Evolutionary conservation across 169 alveolate genomes (phyloP).

Genomic region (Plasmodium billcollinsi): DNA sequence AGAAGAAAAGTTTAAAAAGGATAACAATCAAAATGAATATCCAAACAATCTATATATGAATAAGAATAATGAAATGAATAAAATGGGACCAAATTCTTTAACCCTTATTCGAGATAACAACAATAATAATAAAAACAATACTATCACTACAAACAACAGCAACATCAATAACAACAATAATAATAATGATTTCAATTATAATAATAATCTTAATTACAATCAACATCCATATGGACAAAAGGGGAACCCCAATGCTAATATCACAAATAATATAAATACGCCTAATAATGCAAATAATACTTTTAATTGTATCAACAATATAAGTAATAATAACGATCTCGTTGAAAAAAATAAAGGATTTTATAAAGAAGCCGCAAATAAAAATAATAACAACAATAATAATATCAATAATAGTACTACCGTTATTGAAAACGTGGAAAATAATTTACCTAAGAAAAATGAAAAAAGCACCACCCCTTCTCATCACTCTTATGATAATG

Average conservation of each 20-base stretch:
- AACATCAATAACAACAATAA: too few relatives aligned
- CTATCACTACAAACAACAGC: neutral
- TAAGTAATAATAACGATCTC: neutral
- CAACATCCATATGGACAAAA: neutral
- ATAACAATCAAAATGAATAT: slow-evolving; percentile 13
- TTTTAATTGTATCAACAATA: too few relatives aligned
- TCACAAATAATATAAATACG: neutral
- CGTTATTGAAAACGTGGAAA: neutral
- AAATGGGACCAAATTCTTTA: neutral
- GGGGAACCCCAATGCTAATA: neutral
- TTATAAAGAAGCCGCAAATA: neutral
- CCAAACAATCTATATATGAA: slow-evolving; percentile 6
- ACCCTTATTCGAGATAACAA: neutral
- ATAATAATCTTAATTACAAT: slow-evolving; percentile 3
- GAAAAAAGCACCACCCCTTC: neutral
- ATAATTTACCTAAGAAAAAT: slow-evolving; percentile 10
- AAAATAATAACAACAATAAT: slow-evolving; percentile 1
- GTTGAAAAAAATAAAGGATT: neutral
- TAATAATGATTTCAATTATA: too few relatives aligned
- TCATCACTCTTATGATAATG: neutral
- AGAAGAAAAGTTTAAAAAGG: slow-evolving; percentile 45
- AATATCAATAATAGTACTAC: neutral
- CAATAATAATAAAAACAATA: neutral
- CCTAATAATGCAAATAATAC: neutral
- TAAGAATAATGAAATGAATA: slow-evolving; percentile 21